Evolutionary conservation across 306 rosid genomes (phyloP), one percentile per base, ranked within the genome.

Genomic region (Geum urbanum): DNA sequence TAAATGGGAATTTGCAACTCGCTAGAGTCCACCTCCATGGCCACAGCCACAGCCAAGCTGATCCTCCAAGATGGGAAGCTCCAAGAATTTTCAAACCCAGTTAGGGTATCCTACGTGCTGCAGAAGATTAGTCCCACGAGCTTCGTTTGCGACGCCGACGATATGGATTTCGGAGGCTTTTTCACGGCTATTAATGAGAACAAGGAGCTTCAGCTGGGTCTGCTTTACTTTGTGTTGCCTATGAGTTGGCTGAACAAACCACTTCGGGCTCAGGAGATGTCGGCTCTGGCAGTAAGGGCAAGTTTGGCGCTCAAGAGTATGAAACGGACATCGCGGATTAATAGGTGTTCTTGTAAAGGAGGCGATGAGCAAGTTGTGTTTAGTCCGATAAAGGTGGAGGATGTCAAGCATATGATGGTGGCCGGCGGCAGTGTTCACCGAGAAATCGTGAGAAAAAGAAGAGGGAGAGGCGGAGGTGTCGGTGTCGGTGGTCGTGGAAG

Each of bases 131-230:
- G 13, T 22, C 54, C 67, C 50, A n/a, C 67, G 6, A 15, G 61
- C n/a, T 77, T 64, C 22, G 16, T 71, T 0, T 77, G 80, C n/a
- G 68, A 71, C 53, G 67, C 80, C 9, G 76, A 77, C 13, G 68
- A 71, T 39, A 54, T 77, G 68, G 80, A 70, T 24, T 55, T 71
- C 37, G 76, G 76, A 10, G 72, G 39, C 24, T 7, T 70, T 22
- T 19, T 71, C 40, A 20, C 66, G 4, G 72, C 62, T 4, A 22
- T 77, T 7, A 18, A 64, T 18, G 76, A 63, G 22, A 72, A 77
- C 0, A 68, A 77, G 16, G 76, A 71, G 67, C 72, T 77, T 63
- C 80, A 77, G 54, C 32, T 71, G 1, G 80, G 80, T 47, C 80
- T 64, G 63, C 76, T 77, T 6, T 71, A 77, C 20, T 77, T 77